Evolutionary conservation across 257 asterid genomes (phyloP), one percentile per base, ranked within the genome.

Genomic region (Leonotis leonurus): DNA sequence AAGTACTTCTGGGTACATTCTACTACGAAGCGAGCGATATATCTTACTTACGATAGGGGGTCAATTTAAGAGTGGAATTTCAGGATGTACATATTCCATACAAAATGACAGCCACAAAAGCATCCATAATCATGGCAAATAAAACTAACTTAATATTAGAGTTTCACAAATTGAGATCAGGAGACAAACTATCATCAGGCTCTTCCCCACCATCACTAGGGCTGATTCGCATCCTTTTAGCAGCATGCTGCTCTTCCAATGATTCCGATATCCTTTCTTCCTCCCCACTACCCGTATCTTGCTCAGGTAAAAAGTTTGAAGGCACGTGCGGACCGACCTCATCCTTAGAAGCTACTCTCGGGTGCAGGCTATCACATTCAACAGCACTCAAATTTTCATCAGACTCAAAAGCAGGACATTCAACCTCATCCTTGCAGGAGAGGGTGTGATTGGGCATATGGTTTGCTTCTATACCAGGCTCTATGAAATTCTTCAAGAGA

Each of bases 191-290:
- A n/a, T n/a, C n/a, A n/a, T n/a, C n/a, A n/a, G 64, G 73, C 63
- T 64, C 85, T 33, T 65, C 77, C 17, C 37, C 83, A 44, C 58
- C 74, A 26, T 63, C 73, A 33, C 39, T 55, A 16, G 77, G 65
- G 9, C 67, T 56, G 8, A 75, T 69, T 52, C 88, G 76, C 74
- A 77, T 76, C 77, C 75, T 83, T 74, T 90, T 90, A n/a, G 88
- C 72, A 62, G 70, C 56, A 48, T 51, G 86, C 30, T 68, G 73
- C 69, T 62, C 69, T 11, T 64, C 81, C 1, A 60, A 76, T 0
- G 75, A 53, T 39, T 70, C 85, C 27, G 75, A 20, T 13, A 0
- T 64, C 52, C 69, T 51, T 27, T 50, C 71, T 6, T 26, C 64
- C 35, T 5, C 66, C 37, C 27, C 66, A 30, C 55, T 44, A 35